Percentiles rank a stretch among this genome's conserved stretches.
Conservation (phyloP, 2,329 filamentous ascomycete species). For the Arachnomyces sp. region DNA sequence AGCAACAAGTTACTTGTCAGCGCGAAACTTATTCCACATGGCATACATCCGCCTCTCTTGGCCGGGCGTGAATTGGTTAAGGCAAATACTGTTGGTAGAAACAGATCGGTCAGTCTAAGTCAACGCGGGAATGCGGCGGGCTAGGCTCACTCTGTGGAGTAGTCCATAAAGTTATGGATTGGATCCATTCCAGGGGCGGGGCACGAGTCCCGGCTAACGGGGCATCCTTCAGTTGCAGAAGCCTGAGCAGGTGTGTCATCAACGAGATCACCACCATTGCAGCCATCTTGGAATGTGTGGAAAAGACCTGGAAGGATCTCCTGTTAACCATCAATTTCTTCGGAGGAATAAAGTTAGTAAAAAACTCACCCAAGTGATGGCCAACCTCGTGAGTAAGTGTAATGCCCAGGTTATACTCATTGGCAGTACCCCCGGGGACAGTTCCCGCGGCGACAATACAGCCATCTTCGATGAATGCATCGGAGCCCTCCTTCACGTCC, state of each 20-base stretch:
- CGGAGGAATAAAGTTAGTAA: not conserved
- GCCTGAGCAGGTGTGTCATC: conserved; percentile 22
- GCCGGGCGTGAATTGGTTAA: conserved; percentile 20
- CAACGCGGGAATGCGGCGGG: no score
- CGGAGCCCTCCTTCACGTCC: conserved; percentile 9
- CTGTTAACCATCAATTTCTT: no score
- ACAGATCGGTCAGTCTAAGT: conserved; percentile 1
- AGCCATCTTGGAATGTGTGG: conserved; percentile 25
- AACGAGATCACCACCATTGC: conserved; percentile 18
- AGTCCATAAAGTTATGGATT: conserved; percentile 29
- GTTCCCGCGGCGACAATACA: conserved; percentile 14
- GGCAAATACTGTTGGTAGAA: conserved; percentile 10
- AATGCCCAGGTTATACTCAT: conserved; percentile 17
- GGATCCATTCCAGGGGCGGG: conserved; percentile 20
- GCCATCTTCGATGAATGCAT: conserved; percentile 17
- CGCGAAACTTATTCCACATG: conserved; percentile 16
- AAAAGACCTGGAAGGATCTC: conserved; percentile 14
- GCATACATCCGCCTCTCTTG: conserved; percentile 21
- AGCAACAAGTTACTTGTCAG: conserved; percentile 9
- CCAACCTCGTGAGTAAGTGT: conserved; percentile 25
- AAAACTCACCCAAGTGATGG: conserved; percentile 23
- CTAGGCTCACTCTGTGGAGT: conserved; percentile 19
- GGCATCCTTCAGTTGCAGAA: conserved; percentile 19
- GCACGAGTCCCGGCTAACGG: conserved; percentile 20
- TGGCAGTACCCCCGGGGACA: conserved; percentile 17